Evolutionary conservation across 768 basidiomycete genomes (phyloP), one percentile per base, ranked within the genome.

Genomic region (Mrakia hoshinonis): DNA sequence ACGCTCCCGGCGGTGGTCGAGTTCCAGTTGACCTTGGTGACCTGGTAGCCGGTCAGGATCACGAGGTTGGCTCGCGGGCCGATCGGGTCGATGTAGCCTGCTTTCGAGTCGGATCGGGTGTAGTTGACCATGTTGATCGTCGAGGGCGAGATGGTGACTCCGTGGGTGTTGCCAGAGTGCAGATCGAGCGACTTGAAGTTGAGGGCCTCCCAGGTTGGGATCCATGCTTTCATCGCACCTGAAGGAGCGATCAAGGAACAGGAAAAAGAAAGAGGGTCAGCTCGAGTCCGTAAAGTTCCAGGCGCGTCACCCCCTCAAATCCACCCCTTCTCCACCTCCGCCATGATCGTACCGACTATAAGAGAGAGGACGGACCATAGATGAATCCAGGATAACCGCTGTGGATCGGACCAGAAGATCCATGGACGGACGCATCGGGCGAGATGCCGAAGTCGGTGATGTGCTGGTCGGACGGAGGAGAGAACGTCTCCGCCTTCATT

Each of bases 81-180:
- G 87, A 81, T n/a, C 4, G 85, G 82, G 77, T 88, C 87, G 77
- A 87, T 85, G 81, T 87, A 87, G 3, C 82, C 84, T 0, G 86
- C 83, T 70, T 85, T 82, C n/a, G 87, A 82, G 79, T 87, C 87
- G 0, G 85, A 86, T 58, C 87, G 83, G 15, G 86, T 87, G 81
- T 83, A 85, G 79, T 87, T 87, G 34, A 81, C 68, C 0, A 85
- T 84, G 79, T 88, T 88, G 76, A 89, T 85, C 9, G 83, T 81
- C 6, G 83, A 83, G 4, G 86, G 83, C 0, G 86, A 82, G 75
- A 88, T 81, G 76, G 84, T 75, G 46, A 76, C 76, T 15, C 78
- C 79, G 67, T 74, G 55, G 48, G 29, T 68, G 43, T 10, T 3
- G 10, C 71, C 71, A 20, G 68, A 67, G 73, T 63, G 48, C n/a